phyloP scores from a whole-genome alignment of 306 rosid species.

The Lupinus albus region DNA sequence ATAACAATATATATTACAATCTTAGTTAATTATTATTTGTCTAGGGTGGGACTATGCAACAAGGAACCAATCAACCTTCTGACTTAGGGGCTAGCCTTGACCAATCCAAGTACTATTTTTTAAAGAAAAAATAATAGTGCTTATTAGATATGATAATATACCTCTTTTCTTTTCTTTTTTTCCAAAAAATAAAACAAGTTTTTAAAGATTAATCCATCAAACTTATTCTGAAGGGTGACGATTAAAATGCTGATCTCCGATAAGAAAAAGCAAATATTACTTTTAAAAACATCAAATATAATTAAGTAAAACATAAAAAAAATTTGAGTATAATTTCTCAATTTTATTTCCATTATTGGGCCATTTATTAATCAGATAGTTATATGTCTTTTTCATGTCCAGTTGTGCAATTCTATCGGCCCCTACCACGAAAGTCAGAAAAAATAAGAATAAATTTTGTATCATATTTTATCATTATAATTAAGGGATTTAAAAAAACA shows the following conservation, averaged over 20 bases:
- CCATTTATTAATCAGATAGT: neutral
- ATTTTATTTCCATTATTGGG: neutral
- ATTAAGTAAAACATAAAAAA: neutral
- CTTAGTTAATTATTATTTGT: neutral
- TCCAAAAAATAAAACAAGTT: neutral
- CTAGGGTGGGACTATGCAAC: constrained; percentile 4
- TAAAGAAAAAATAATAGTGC: too few relatives aligned
- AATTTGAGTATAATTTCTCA: neutral
- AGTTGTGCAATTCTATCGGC: neutral
- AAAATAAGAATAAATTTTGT: neutral
- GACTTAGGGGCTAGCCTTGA: constrained; percentile 1
- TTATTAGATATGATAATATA: too few relatives aligned
- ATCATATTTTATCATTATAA: neutral
- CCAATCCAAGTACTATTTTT: neutral
- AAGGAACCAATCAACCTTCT: constrained; percentile 36
- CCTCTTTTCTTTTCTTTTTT: too few relatives aligned
- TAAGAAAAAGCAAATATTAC: too few relatives aligned
- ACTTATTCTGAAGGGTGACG: too few relatives aligned
- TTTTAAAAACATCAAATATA: too few relatives aligned
- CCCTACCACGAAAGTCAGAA: neutral
- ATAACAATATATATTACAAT: too few relatives aligned
- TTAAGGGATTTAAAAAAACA: too few relatives aligned
- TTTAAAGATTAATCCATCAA: neutral
- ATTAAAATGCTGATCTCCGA: too few relatives aligned
- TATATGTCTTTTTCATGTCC: neutral